A percentile compares a stretch with the other conserved stretches of the same genome.
Evolutionary conservation across 2,329 filamentous ascomycete genomes (phyloP).

Genomic region (Teratosphaeriaceae sp.): DNA sequence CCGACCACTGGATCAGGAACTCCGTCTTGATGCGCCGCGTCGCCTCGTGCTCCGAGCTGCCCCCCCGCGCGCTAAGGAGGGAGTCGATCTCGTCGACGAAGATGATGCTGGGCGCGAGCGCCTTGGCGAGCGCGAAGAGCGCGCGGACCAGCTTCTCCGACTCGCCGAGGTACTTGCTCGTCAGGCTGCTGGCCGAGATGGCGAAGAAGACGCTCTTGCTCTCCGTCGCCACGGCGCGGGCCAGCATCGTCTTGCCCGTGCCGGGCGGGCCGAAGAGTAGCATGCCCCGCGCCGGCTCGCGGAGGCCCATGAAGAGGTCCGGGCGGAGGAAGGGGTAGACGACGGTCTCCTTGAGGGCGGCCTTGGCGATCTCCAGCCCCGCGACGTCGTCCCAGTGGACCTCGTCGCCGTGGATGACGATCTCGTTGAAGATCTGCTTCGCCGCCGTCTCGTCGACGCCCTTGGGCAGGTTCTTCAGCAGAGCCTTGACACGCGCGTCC

Average conservation of each 20-base stretch:
- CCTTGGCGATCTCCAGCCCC: slow-evolving; percentile 83
- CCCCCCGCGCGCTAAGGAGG: slow-evolving; percentile 74
- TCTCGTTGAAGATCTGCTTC: slow-evolving; percentile 90
- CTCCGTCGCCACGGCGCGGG: slow-evolving; percentile 88
- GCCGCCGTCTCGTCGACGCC: slow-evolving; percentile 78
- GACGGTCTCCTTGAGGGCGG: slow-evolving; percentile 86
- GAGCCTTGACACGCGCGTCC: slow-evolving; percentile 54
- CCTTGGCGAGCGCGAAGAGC: slow-evolving; percentile 82
- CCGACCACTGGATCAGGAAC: slow-evolving; percentile 96
- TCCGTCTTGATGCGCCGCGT: slow-evolving; percentile 94
- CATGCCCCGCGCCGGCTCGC: slow-evolving; percentile 92
- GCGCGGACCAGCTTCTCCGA: slow-evolving; percentile 94
- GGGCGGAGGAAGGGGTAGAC: slow-evolving; percentile 95
- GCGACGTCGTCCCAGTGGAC: slow-evolving; percentile 94
- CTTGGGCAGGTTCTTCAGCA: slow-evolving; percentile 72
- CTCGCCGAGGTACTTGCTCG: slow-evolving; percentile 92
- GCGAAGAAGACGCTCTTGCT: slow-evolving; percentile 95
- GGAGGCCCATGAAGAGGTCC: slow-evolving; percentile 90
- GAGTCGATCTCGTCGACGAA: slow-evolving; percentile 99
- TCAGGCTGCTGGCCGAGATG: slow-evolving; percentile 88
- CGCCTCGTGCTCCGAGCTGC: slow-evolving; percentile 83
- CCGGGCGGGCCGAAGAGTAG: slow-evolving; percentile 92
- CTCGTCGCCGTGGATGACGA: slow-evolving; percentile 88
- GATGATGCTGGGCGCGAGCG: slow-evolving; percentile 88
- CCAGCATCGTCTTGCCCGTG: slow-evolving; percentile 98